Evolutionary conservation across 306 rosid species (phyloP), one percentile per base, ranked within the genome.

Genomic region (Glycine tomentella): DNA sequence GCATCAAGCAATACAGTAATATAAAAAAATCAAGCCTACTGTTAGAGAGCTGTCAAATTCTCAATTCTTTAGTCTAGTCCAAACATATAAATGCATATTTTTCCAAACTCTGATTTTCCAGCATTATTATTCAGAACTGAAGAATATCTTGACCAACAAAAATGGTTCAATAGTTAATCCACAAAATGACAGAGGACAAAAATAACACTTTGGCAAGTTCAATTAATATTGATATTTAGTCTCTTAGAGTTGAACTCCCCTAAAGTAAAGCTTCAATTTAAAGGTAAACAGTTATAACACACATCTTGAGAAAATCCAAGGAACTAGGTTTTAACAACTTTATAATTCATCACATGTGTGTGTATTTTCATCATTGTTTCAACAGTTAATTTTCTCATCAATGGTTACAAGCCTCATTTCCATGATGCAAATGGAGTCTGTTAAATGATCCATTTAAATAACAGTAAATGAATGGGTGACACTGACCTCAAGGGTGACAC

Each of bases 401-500:
- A 66, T 0, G 2, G 9, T 53, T 40, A 53, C 31, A 53, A 55
- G 45, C 31, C 34, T 67, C 33, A 52, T 48, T 52, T 40, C n/a
- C 10, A 78, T 53, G 57, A 5, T 36, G 14, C 31, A 66, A 78
- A 40, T 67, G 46, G 46, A 64, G 49, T 36, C 11, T 77, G 15
- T 16, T 14, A 31, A 40, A 68, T 12, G 40, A 69, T 15, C 73
- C 63, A 46, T 55, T 71, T 20, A 25, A 40, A 52, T 59, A 40
- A 72, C 40, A 71, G 81, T 14, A 74, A 75, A 85, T 46, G 57
- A 68, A 68, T 6, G 38, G 31, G 55, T 3, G 16, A 69, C 56
- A 67, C 84, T 86, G 63, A 92, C 99, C 97, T 90, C 94, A 77
- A 93, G 79, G 49, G 94, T 95, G 80, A 95, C 90, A 85, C 96